Base-by-base conservation (phyloP, 345 rosid species). In the Draba incana region DNA sequence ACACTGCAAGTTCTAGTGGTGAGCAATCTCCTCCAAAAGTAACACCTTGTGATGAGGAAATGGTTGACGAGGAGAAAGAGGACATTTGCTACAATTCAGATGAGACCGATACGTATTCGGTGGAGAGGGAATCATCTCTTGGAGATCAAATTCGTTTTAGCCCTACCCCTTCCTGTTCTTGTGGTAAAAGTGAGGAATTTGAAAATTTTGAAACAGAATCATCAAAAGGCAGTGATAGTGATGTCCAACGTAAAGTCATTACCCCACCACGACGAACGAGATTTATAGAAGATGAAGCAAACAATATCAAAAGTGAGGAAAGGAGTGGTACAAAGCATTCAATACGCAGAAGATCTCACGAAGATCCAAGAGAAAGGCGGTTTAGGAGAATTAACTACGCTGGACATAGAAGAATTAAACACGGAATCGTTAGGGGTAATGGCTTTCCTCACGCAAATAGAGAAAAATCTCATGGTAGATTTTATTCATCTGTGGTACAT, bases 101-200 rank as follows among this genome's bases (percentile, higher is more conserved):
- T 71, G 41, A 60, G 30, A 48, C 74, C 27, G 75, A 77, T 78
- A 56, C 77, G 45, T 74, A 57, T 69, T 56, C 71, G 55, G 33
- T 38, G 20, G 80, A 81, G 57, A 64, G 74, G 48, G 86, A 77
- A 74, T 45, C 77, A 70, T 81, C 87, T 74, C 77, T n/a, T 54
- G 75, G 78, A 46, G 80, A 78, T 51, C 70, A 7, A 56, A 75
- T 75, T 80, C 71, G 66, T 64, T 59, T 77, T 67, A 75, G 81
- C 72, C 79, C 72, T 50, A 57, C 75, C 56, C 43, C 80, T 43
- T 84, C 91, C 8, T 77, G 39, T 58, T 82, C 83, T 74, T 84
- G 25, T 66, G 80, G 79, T 39, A 80, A 75, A 46, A 68, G 62
- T 49, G 80, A 83, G 51, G 75, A 57, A 55, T 74, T 78, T 25